These are phyloP conservation scores for Colletotrichum sublineola DNA, from an alignment of 2,329 filamentous ascomycete species.

Conservation along the genomic window DNA sequence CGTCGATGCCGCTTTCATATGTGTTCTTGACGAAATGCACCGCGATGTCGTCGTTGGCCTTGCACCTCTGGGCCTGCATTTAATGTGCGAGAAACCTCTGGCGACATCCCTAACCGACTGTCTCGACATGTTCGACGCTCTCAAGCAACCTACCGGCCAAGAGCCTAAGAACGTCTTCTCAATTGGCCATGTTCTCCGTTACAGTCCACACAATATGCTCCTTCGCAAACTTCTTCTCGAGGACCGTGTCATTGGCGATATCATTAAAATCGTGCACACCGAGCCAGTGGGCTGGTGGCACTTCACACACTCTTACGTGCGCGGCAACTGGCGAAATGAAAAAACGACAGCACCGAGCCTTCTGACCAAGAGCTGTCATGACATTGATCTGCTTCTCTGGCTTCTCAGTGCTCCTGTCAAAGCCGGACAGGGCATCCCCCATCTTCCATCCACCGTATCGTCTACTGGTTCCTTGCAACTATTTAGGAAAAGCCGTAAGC, in stretches of 20 bases:
- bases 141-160: constrained; percentile 53
- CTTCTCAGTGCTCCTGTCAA: constrained; percentile 80
- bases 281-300: constrained; percentile 98
- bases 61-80: constrained; percentile 78
- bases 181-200: constrained; percentile 93
- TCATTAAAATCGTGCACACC: constrained; percentile 89
- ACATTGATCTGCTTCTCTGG: constrained; percentile 95
- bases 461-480: constrained; percentile 83
- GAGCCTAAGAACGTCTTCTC: constrained; percentile 74
- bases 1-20: constrained; percentile 73
- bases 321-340: constrained; percentile 93
- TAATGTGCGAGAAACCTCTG: constrained; percentile 96
- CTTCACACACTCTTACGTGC: constrained; percentile 90
- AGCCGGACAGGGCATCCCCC: constrained; percentile 64
- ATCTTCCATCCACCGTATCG: constrained; percentile 81
- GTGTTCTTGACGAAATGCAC: constrained; percentile 90
- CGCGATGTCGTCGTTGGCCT: constrained; percentile 82
- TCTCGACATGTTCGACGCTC: constrained; percentile 76
- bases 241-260: constrained; percentile 83
- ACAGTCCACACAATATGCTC: constrained; percentile 92
- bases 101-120: constrained; percentile 85
- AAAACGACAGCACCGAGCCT: constrained; percentile 83
- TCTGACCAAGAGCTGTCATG: constrained; percentile 95
- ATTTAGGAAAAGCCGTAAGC: constrained; percentile 83
- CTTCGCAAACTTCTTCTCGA: constrained; percentile 83